Evolutionary conservation across 192 early-diverging fungal species (phyloP).

Genomic region (Backusella sp.): DNA sequence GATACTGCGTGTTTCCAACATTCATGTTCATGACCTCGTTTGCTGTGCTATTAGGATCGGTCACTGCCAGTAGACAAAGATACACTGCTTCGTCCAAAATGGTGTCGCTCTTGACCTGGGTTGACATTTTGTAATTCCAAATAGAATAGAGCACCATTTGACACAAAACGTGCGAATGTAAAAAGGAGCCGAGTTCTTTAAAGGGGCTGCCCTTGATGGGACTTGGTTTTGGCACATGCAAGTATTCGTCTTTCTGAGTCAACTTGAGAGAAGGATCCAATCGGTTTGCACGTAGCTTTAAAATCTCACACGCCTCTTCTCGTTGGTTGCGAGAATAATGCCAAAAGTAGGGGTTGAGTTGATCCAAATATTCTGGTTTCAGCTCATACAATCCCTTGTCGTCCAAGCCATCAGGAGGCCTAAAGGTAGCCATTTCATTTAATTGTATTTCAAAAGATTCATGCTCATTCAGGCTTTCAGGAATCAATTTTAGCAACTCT

Average conservation of each 20-base stretch:
- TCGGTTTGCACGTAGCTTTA: conserved; percentile 44
- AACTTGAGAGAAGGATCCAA: conserved; percentile 23
- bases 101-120: conserved; percentile 50
- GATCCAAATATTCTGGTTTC: conserved; percentile 78
- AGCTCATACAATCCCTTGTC: conserved; percentile 93
- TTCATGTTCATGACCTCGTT: conserved; percentile 11
- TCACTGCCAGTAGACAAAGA: conserved; percentile 71
- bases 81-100: conserved; percentile 80
- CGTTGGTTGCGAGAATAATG: conserved; percentile 91
- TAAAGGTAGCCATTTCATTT: conserved; percentile 73
- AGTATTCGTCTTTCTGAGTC: conserved; percentile 28
- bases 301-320: conserved; percentile 80
- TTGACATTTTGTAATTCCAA: conserved; percentile 57
- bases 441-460: conserved; percentile 80
- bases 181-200: conserved; percentile 64
- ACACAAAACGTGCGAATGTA: conserved; percentile 70
- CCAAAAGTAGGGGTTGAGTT: conserved; percentile 93
- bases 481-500: conserved; percentile 79
- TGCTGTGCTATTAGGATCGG: conserved; percentile 53
- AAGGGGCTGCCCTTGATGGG: conserved; percentile 66
- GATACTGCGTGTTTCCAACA: conserved; percentile 33
- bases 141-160: conserved; percentile 79
- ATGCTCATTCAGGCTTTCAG: conserved; percentile 66
- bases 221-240: conserved; percentile 48
- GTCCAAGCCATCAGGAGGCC: conserved; percentile 69